Evolutionary conservation across 1,139 yeast genomes (phyloP), one percentile per base, ranked within the genome.

Genomic region (Yarrowia galli): DNA sequence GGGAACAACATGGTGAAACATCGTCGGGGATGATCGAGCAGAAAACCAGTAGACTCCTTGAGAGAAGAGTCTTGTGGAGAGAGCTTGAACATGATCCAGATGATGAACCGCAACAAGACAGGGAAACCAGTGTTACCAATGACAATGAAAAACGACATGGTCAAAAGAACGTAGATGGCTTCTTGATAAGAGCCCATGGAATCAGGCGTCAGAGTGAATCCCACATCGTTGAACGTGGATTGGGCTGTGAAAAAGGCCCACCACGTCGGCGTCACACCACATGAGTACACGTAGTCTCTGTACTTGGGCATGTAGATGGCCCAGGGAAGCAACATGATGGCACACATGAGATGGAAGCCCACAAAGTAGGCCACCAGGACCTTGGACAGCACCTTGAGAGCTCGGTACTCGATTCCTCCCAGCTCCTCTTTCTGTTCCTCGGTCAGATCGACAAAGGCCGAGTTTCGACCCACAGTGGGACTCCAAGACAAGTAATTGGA

Each of bases 91-190:
- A 89, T 73, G 0, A 88, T 70, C 98, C 98, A 93, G 67, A 95
- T 89, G 54, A 91, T 82, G 73, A 89, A 86, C 71, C 98, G 82
- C 66, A 95, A 79, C 58, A 91, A 77, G 3, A 92, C 84, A 0
- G 99, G 99, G 75, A 93, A 92, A 3, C 97, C 98, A 0, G 98
- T 93, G 76, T 95, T 93, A 10, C 99, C 99, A 71, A 91, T 86
- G 63, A 93, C 87, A 73, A 95, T 87, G 71, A 93, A 86, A 75
- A 91, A 86, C 0, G 87, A 81, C 71, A 85, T 80, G 61, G 88
- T 79, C 46, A 93, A 75, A 74, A 92, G 80, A 1, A 89, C 84
- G 76, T 86, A 95, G 0, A 87, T 83, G 1, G 91, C 86, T 38
- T 82, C 78, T 63, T 84, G 82, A 77, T 90, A 93, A 0, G 88